Evolutionary conservation across 1,284 basidiomycete genomes (phyloP), one percentile per base, ranked within the genome.

Genomic region (Lentinus polychrous): DNA sequence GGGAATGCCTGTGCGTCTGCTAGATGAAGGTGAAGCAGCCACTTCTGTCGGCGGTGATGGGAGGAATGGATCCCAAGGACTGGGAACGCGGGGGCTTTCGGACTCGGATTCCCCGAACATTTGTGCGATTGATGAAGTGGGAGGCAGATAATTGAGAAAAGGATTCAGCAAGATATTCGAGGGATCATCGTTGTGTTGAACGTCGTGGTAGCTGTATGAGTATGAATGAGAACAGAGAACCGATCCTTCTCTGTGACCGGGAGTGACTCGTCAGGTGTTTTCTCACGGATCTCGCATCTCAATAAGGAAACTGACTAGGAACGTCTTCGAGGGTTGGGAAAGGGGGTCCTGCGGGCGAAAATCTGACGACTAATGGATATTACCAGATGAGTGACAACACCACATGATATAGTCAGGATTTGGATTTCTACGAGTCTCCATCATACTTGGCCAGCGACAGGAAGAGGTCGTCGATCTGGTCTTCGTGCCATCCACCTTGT

Each of bases 381-480:
- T n/a, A n/a, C n/a, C n/a, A n/a, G n/a, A n/a, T n/a, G n/a, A n/a
- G n/a, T n/a, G n/a, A n/a, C n/a, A 27, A 27, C 10, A 27, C 5
- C 27, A 27, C 27, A 27, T 5, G 10, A 10, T 27, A 27, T 10
- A 27, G n/a, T n/a, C n/a, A n/a, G n/a, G n/a, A 27, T 4, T 27
- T 5, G 27, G 10, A 27, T 27, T 4, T 27, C 27, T 27, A 37
- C 35, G 35, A 12, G n/a, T 40, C 39, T 20, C 39, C 39, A 5
- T 40, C 39, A 45, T 40, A 38, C 44, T 38, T 38, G 72, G 78
- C 73, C 45, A 97, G 66, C 22, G 86, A 91, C 33, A 81, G 75
- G 65, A 97, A 96, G 45, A 96, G 66, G 63, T 96, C 93, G 62
- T 96, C 93, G 51, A 92, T 79, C 69, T 96, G 93, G 60, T 91